These are phyloP conservation scores for Solanum bulbocastanum DNA, from an alignment of 257 asterid genomes.

Conservation along the genomic window DNA sequence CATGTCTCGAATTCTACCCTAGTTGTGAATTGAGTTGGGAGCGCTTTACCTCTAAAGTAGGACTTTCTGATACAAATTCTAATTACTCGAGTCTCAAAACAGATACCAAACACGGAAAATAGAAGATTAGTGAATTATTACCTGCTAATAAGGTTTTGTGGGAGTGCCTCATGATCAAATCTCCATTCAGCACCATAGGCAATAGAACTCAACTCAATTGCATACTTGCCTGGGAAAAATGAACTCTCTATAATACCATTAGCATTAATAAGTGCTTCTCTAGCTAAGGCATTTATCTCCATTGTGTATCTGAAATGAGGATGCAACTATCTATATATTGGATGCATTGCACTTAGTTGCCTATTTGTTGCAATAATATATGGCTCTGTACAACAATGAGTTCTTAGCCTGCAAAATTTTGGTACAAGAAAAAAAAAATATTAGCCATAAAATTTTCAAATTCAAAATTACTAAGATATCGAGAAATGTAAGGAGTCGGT, in stretches of 20 bases:
- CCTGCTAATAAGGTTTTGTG: slow-evolving; percentile 64
- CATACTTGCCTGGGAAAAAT: no score
- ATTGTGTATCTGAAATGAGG: slow-evolving; percentile 85
- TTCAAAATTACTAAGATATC: no score
- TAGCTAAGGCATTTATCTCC: slow-evolving; percentile 15
- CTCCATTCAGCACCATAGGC: slow-evolving; percentile 21
- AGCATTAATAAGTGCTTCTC: no score
- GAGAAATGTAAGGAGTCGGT: no score
- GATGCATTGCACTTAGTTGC: slow-evolving; percentile 70
- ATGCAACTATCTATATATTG: slow-evolving; percentile 46
- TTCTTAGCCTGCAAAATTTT: slow-evolving; percentile 47
- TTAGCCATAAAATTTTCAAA: background rate
- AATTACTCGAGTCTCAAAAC: background rate
- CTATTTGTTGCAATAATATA: slow-evolving; percentile 64
- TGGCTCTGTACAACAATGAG: slow-evolving; percentile 68
- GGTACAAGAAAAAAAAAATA: background rate
- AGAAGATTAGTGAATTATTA: slow-evolving; percentile 6
- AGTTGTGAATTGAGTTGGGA: background rate
- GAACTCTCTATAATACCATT: no score
- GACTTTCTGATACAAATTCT: background rate
- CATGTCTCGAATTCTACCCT: background rate
- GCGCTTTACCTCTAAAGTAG: background rate
- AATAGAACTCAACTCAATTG: no score
- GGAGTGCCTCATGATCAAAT: slow-evolving; percentile 63
- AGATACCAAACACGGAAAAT: background rate